Evolutionary conservation across 208 protist genomes (phyloP), one percentile per base, ranked within the genome.

Genomic region (Leishmania martiniquensis): DNA sequence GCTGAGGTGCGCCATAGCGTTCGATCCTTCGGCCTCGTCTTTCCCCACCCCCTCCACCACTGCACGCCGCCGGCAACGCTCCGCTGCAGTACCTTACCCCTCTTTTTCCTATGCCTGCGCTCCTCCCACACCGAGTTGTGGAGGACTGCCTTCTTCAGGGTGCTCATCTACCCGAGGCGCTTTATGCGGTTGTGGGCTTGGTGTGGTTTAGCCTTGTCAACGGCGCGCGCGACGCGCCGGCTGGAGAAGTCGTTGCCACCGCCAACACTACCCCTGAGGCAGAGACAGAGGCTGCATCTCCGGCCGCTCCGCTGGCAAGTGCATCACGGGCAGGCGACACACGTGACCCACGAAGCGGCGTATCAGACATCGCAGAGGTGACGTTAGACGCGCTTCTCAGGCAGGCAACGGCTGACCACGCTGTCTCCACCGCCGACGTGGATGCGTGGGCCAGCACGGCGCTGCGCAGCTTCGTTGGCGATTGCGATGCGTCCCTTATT

Each of bases 191-290:
- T 45, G 80, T 84, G 54, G 60, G 42, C 2, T 62, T 72, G 39
- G 47, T 84, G 47, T 84, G 80, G 74, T 77, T 60, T 0, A 84
- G 80, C 22, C 52, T 84, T 39, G 69, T 80, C 0, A 66, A 78
- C 69, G 63, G 29, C 3, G 60, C 74, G 20, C 22, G 39, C n/a
- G 67, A 72, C 44, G 7, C 45, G 4, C 29, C 45, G 1, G 45
- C 67, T 55, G 67, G n/a, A 15, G 67, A 72, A 45, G 67, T 34
- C 22, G 67, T 29, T 45, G 29, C 67, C 59, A 25, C 51, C 9
- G 51, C 22, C 52, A 39, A 7, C 4, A 20, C 51, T 10, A 62
- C 37, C 69, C 17, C 34, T 25, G 25, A 15, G 5, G 69, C 52
- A 37, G 55, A 34, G 42, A 65, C 44, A 4, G 55, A 75, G 15